phyloP scores from a whole-genome alignment of 1,284 basidiomycete genomes.

The Phylloporus sp. region DNA sequence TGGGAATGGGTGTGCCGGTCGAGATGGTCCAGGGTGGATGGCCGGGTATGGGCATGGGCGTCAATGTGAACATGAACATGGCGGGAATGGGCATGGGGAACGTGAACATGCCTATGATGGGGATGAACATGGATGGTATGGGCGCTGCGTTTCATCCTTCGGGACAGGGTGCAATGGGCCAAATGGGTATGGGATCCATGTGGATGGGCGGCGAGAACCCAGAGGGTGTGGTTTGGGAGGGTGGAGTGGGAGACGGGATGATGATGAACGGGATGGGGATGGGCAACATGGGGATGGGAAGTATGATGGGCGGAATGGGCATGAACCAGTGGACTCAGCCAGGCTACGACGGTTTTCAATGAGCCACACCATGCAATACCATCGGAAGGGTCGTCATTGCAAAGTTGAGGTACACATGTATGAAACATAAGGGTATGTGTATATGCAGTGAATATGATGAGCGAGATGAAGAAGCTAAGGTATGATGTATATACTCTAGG shows the following conservation, averaged over 20 bases:
- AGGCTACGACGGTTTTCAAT: slow-evolving; percentile 37
- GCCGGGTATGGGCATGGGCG: slow-evolving; percentile 32
- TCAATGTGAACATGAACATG: slow-evolving; percentile 35
- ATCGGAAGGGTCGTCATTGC: slow-evolving; percentile 1
- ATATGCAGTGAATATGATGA: slow-evolving; percentile 29
- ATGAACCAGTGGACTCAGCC: slow-evolving; percentile 43
- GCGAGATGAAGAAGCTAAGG: slow-evolving; percentile 26
- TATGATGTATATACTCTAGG: slow-evolving; percentile 30
- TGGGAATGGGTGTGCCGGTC: slow-evolving; percentile 34
- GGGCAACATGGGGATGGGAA: slow-evolving; percentile 41
- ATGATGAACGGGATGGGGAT: slow-evolving; percentile 38
- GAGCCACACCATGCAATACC: slow-evolving; percentile 1
- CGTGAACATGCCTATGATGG: slow-evolving; percentile 41
- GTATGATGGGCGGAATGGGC: slow-evolving; percentile 39
- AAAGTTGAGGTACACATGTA: slow-evolving; percentile 10
- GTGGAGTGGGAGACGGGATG: slow-evolving; percentile 33
- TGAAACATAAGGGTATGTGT: slow-evolving; percentile 27
- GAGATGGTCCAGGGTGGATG: slow-evolving; percentile 39
- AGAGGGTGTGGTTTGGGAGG: slow-evolving; percentile 34
- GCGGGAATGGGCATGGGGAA: slow-evolving; percentile 36
- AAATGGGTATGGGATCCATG: slow-evolving; percentile 25
- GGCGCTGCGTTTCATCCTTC: slow-evolving; percentile 25
- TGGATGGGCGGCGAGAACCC: slow-evolving; percentile 34
- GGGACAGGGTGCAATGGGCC: slow-evolving; percentile 22
- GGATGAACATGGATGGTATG: slow-evolving; percentile 50